These are phyloP conservation scores for Heracleum sosnowskyi DNA, from an alignment of 129 eudicot genomes.

Conservation along the genomic window DNA sequence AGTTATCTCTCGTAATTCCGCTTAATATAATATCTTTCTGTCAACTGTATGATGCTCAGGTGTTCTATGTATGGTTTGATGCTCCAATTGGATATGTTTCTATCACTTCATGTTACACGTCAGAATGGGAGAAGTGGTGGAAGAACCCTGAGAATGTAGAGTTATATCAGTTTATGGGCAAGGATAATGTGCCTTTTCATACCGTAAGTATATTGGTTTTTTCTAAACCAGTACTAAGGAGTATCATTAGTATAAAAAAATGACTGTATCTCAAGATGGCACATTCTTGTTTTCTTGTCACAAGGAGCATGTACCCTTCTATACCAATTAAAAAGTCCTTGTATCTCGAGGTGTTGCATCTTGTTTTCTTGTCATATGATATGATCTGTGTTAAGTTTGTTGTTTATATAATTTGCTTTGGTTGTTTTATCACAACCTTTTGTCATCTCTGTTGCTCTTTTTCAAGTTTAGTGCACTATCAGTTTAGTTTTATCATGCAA, in stretches of 20 bases:
- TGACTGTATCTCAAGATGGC: background rate
- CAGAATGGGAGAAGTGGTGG: constrained; percentile 99
- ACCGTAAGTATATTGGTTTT: constrained; percentile 55
- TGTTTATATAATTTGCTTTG: background rate
- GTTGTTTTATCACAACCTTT: background rate
- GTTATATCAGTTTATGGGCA: constrained; percentile 97
- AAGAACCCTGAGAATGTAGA: constrained; percentile 97
- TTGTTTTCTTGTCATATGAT: background rate
- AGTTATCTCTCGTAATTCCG: background rate
- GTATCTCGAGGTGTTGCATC: background rate
- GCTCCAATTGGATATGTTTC: constrained; percentile 98
- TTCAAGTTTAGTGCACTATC: background rate
- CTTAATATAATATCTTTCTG: background rate
- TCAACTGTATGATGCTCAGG: constrained; percentile 31
- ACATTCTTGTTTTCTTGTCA: background rate
- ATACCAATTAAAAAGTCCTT: background rate
- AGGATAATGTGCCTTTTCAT: constrained; percentile 97
- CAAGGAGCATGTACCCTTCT: background rate
- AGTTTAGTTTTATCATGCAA: background rate
- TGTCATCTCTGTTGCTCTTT: background rate
- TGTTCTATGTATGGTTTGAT: constrained; percentile 97
- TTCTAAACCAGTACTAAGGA: background rate
- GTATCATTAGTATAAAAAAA: background rate
- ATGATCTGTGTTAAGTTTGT: background rate
- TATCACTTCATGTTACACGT: constrained; percentile 80